Conservation (phyloP, 2,329 filamentous ascomycete species). For the Hypoxylon sp. region DNA sequence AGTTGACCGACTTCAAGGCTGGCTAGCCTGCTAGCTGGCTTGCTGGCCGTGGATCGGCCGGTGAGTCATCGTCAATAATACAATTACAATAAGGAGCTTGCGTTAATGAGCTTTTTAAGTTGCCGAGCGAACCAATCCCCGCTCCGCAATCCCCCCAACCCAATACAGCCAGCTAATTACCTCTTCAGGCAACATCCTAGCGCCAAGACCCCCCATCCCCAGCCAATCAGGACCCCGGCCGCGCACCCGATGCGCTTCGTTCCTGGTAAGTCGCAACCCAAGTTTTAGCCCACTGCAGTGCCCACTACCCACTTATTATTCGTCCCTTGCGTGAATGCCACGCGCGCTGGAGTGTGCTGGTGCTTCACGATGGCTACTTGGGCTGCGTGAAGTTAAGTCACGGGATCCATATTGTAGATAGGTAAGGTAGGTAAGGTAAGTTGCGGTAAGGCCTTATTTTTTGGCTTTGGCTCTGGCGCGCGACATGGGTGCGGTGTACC, state of each 20-base stretch:
- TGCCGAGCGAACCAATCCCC: conserved; percentile 28
- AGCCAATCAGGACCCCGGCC: conserved; percentile 22
- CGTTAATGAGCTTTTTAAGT: conserved; percentile 11
- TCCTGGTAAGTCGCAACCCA: conserved; percentile 6
- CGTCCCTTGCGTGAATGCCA: conserved; percentile 32
- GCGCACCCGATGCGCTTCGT: background rate
- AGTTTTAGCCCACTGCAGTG: background rate
- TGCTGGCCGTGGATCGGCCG: conserved; percentile 28
- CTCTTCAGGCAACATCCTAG: conserved; percentile 33
- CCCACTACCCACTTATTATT: background rate
- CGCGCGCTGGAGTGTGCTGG: conserved; percentile 15
- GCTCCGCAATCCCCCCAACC: background rate
- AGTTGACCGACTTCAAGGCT: conserved; percentile 1
- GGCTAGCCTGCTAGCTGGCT: background rate
- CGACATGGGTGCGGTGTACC: conserved; percentile 1
- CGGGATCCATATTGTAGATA: background rate
- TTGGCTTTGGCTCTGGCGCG: background rate
- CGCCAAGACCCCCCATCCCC: conserved; percentile 27
- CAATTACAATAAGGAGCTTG: background rate
- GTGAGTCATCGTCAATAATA: conserved; percentile 40
- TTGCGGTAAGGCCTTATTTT: conserved; percentile 6
- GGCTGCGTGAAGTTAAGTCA: background rate
- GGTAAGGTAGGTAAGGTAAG: conserved; percentile 3
- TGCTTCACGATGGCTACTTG: conserved; percentile 27
- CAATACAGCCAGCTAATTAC: conserved; percentile 32